Base-by-base conservation (phyloP, 1,284 basidiomycete species). In the Bondarzewia mesenterica region DNA sequence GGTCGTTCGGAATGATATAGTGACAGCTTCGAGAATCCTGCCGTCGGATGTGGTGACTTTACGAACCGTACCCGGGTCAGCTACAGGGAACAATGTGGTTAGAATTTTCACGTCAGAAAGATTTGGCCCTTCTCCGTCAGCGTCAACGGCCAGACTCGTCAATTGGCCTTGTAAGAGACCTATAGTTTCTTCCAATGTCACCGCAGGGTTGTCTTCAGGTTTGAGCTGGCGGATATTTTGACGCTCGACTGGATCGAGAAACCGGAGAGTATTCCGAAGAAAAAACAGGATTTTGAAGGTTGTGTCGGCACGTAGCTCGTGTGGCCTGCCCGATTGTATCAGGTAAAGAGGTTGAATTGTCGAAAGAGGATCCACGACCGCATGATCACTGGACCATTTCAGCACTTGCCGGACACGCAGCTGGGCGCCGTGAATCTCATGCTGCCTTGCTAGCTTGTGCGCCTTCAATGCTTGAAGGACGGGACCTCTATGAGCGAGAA, bases 321-420 rank as follows among this genome's bases (percentile, higher is more conserved):
- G 75, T 3, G 87, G 85, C 10, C 72, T 65, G 3, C 86, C 88
- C 45, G 70, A 73, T 60, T 89, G 88, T 23, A 91, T 76, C 36
- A 91, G 72, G 58, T 82, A 89, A 2, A 87, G 88, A 3, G 87
- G 86, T 45, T 87, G 88, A 40, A 80, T 87, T 39, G 82, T 80
- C 20, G 88, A 89, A 32, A 85, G 70, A 20, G 85, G 83, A 60
- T 92, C 88, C 7, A 85, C 70, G 22, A 79, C 65, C 3, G 74
- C 59, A n/a, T 71, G 64, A 25, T 73, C 63, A 29, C 66, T 65
- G 6, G 80, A 79, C 46, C 65, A 65, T 48, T 64, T 59, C 39
- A 87, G 67, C 43, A 85, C 72, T 27, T 65, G 63, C 49, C 65
- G 64, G 18, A 84, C 63, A 12, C 75, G 54, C 20, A 57, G 56